phyloP scores from a whole-genome alignment of 192 early-diverging fungal genomes.

The Allomyces arbusculus region DNA sequence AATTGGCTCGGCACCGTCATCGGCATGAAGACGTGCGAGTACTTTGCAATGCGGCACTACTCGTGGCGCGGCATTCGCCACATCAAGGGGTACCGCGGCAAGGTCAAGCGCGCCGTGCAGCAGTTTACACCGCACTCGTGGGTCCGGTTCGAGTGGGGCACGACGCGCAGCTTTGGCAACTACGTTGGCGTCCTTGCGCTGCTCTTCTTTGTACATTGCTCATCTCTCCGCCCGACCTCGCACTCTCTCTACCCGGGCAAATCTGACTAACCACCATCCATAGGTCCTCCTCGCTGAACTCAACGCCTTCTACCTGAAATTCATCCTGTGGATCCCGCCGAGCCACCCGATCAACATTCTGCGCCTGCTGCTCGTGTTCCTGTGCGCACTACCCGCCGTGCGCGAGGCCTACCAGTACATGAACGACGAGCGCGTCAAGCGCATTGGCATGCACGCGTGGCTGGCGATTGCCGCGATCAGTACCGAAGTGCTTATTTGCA shows the following conservation, averaged over 20 bases:
- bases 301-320: conserved; percentile 90
- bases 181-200: conserved; percentile 56
- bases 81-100: conserved; percentile 66
- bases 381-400: conserved; percentile 65
- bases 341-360: conserved; percentile 59
- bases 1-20: conserved; percentile 88
- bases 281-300: conserved; percentile 63
- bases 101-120: conserved; percentile 61
- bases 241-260: neutral
- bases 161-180: conserved; percentile 71
- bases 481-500: conserved; percentile 74
- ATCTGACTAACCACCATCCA: neutral
- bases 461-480: conserved; percentile 63
- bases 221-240: neutral
- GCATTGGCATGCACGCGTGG: conserved; percentile 88
- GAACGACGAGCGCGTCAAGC: conserved; percentile 36
- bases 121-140: conserved; percentile 92
- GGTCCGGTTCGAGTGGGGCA: conserved; percentile 81
- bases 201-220: conserved; percentile 38
- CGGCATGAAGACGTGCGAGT: conserved; percentile 94
- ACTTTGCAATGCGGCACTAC: conserved; percentile 89
- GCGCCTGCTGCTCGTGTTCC: conserved; percentile 58
- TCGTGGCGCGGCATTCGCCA: conserved; percentile 79
- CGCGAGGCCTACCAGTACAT: conserved; percentile 85
- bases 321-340: conserved; percentile 76